Percentiles rank a stretch among this genome's conserved stretches.
Conservation (phyloP, 2,329 filamentous ascomycete genomes). For the Xylaria sp. region DNA sequence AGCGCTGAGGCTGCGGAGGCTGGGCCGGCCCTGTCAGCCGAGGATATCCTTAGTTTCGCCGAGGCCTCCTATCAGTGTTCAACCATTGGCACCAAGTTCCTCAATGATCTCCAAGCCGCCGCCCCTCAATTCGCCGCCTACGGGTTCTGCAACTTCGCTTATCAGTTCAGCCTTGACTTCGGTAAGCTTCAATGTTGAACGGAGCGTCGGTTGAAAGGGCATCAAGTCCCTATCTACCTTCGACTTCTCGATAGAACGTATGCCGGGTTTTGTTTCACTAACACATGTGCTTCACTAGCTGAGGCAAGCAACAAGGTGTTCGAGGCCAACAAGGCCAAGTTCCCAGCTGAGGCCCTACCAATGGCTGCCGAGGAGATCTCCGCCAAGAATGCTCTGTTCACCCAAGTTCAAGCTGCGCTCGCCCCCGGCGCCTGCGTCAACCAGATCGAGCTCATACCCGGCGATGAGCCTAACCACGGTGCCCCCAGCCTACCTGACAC, state of each 20-base stretch:
- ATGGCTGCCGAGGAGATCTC: constrained; percentile 24
- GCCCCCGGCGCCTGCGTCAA: constrained; percentile 32
- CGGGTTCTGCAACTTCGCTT: constrained; percentile 29
- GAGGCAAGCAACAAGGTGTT: constrained; percentile 33
- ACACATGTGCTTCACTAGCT: constrained; percentile 17
- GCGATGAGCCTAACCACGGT: neutral
- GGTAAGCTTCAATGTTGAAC: constrained; percentile 25
- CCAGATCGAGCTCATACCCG: constrained; percentile 17
- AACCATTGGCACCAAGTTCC: constrained; percentile 23
- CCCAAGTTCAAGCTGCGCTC: constrained; percentile 16
- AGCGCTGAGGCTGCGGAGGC: neutral
- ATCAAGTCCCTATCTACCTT: neutral
- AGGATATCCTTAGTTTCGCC: constrained; percentile 36
- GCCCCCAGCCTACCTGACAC: neutral
- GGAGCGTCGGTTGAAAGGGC: neutral
- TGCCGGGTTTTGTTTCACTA: neutral
- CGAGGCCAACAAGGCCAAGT: constrained; percentile 28
- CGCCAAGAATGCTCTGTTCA: constrained; percentile 24
- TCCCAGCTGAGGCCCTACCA: constrained; percentile 27
- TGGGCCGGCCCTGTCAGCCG: constrained; percentile 31
- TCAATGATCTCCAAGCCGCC: constrained; percentile 26
- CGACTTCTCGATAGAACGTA: neutral
- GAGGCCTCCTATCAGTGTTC: constrained; percentile 15
- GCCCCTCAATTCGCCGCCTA: constrained; percentile 20
- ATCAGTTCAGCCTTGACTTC: constrained; percentile 18